Evolutionary conservation across 495 filamentous ascomycete species (phyloP), one percentile per base, ranked within the genome.

Genomic region (Hypoxylon fragiforme): DNA sequence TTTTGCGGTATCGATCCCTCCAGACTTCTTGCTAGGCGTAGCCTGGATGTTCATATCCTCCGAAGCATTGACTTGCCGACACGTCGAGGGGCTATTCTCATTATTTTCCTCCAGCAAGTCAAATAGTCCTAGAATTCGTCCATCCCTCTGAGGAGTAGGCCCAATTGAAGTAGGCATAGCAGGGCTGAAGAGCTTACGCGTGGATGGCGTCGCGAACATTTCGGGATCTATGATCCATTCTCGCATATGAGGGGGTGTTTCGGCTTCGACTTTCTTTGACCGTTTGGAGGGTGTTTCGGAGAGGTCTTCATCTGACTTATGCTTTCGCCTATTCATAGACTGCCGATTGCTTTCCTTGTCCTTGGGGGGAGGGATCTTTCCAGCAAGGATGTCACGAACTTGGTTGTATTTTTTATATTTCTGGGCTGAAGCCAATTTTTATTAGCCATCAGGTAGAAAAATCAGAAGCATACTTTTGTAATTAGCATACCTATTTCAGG

Each of bases 391-490:
- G 41, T 85, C 81, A 46, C 90, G 84, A 15, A 90, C 60, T 47
- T 83, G 85, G 54, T 82, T 83, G 75, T 97, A 98, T 55, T 90
- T 84, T 62, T 92, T 96, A 72, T 98, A 97, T 73, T 97, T 96
- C 1, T 80, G 75, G 31, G 90, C 91, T 95, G 54, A 24, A 56
- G 18, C 19, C 12, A 7, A 0, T 0, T 22, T 16, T 28, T 7
- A n/a, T 50, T 52, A 54, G 50, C n/a, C n/a, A n/a, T n/a, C n/a
- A n/a, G n/a, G n/a, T n/a, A n/a, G n/a, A n/a, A n/a, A n/a, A n/a
- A n/a, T n/a, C n/a, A n/a, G n/a, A n/a, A n/a, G n/a, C n/a, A n/a
- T n/a, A n/a, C 12, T 40, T 37, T 37, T 19, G 18, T 34, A 15
- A 37, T 7, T 7, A 38, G 51, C 72, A 24, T 79, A 95, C 91